Base-by-base conservation (phyloP, 176 grass and related monocot genomes). In the Oropetium thomaeum region DNA sequence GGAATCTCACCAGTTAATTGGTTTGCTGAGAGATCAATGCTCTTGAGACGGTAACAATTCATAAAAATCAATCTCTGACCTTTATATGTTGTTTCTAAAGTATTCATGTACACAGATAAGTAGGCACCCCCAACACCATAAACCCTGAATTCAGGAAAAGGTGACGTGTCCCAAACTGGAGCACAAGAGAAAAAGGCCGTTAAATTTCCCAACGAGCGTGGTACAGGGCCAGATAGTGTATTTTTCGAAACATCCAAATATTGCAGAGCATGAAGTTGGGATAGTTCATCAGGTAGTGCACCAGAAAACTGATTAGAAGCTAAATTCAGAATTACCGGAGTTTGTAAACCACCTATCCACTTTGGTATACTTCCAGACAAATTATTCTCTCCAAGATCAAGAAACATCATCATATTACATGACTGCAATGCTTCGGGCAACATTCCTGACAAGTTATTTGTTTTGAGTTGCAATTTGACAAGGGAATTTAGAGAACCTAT, bases 41-140 rank as follows among this genome's bases (percentile, higher is more conserved):
- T 0, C 0, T 2, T 43, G 0, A 43, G 0, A 4, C 12, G 0
- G 1, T 4, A 10, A 1, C 1, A 10, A 1, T 0, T 2, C 1
- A 0, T 7, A 15, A 33, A 62, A 49, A 10, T 16, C 0, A 11
- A 2, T 17, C 2, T 35, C 0, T 7, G 1, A 51, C 78, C 42
- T 39, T 22, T 62, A 0, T 0, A 5, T 12, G 27, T 33, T 41
- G 0, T 0, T 40, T 4, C 4, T 30, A 74, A 8, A 1, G 4
- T 1, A 33, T 44, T 8, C 4, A 0, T 3, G 51, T 83, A 83
- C 6, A 68, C 6, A 10, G 20, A 58, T 35, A 82, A 29, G 6
- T 68, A 68, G n/a, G 40, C 71, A 11, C 6, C 16, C 0, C 40
- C 15, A 29, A 59, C 39, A 11, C 71, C 71, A 10, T 59, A 16